Base-by-base conservation (phyloP, 2,329 filamentous ascomycete genomes). In the Colletotrichum scovillei region DNA sequence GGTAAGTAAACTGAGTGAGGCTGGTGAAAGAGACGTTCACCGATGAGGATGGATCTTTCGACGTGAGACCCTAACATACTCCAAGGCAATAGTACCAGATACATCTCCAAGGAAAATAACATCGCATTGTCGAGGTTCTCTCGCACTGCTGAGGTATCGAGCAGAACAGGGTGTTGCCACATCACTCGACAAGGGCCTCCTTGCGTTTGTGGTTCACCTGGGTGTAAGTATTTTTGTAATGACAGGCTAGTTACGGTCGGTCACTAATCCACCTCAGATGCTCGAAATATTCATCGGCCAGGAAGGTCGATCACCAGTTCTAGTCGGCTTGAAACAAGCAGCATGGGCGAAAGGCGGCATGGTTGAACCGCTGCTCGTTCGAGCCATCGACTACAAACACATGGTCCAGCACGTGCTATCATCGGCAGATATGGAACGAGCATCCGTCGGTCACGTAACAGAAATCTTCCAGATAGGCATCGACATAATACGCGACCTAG, bases 121-220 rank as follows among this genome's bases (percentile, higher is more conserved):
- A 4, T 73, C 65, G 1, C 73, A 73, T 22, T 69, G 60, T 1
- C 57, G 53, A 14, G 73, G 62, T 1, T 72, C 73, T 5, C 24
- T 74, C 9, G 65, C 70, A 7, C 56, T 74, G 7, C 52, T 74
- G 2, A 57, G 57, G n/a, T 67, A 73, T 19, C 42, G 73, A 8
- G 73, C 73, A 9, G 69, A 74, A 28, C 62, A 73, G 19, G 56
- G 60, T 0, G 38, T 74, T 1, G 60, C 70, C 6, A 66, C 65
- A 1, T 63, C 55, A 2, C 56, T 74, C 11, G 73, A 74, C n/a
- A 64, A 58, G 1, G 49, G 46, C 16, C 14, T 67, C 1, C 14
- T 74, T 42, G 32, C 60, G 1, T 69, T 69, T 38, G 32, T 69
- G 30, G 38, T 26, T 5, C 66, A 69, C 4, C 7, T 74, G 28